Evolutionary conservation across 768 basidiomycete species (phyloP), one percentile per base, ranked within the genome.

Genomic region (Rhodocollybia butyracea): DNA sequence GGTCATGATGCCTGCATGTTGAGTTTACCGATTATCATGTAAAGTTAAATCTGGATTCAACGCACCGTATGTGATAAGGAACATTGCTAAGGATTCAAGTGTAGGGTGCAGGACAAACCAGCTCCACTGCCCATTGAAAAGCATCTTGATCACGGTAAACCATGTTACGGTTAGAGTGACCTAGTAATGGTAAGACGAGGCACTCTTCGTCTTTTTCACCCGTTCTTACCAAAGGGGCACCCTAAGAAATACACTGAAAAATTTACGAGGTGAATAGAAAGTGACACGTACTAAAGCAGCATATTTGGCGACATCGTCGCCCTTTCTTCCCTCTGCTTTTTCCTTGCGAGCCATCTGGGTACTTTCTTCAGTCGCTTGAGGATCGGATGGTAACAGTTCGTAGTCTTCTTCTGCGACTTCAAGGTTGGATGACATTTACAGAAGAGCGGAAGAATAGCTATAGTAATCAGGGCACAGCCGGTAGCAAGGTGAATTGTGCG

Each of bases 71-170:
- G 82, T 79, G 65, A 89, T 78, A 38, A 76, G 70, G 3, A 73
- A 66, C 36, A 91, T 61, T 1, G 82, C 80, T 12, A 85, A 66
- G 13, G 73, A 79, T 59, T 90, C 85, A 11, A 89, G 66, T 0
- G 80, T 67, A 0, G 88, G 88, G 63, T 91, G 89, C 46, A 80
- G 76, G 0, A 77, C 76, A 66, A 90, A 90, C 84, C 82, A 88
- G 2, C 82, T 81, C 1, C 76, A 63, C 0, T 63, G 58, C 22
- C 76, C 56, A 43, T 75, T 82, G 60, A 61, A 68, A 36, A 84
- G 58, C 41, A 84, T 62, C 53, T 71, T 65, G 13, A n/a, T n/a
- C n/a, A n/a, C n/a, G n/a, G n/a, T n/a, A n/a, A 62, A 57, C 80
- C 82, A 85, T 3, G 81, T 79, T 6, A 74, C 36, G 2, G 68